Evolutionary conservation across 345 rosid species (phyloP), one percentile per base, ranked within the genome.

Genomic region (Hypericum androsaemum): DNA sequence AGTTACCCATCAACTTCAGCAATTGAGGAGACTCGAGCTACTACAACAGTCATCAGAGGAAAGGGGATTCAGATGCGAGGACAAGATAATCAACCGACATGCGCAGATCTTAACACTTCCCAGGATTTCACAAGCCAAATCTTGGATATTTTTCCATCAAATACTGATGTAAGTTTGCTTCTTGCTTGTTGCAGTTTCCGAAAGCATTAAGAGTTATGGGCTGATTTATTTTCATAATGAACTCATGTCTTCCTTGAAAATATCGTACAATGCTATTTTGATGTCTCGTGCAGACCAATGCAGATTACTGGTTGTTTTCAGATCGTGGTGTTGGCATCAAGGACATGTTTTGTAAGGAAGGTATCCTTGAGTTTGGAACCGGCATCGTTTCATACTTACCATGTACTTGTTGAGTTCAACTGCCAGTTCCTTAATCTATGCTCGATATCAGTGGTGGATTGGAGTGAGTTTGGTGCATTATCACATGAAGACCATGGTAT

Each of bases 241-340:
- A 45, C 43, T 22, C 43, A 4, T 22, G 14, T 37, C 40, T 50
- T 41, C 40, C 39, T 41, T 28, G 47, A 44, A 9, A n/a, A 10
- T 22, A 6, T 12, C 52, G n/a, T 32, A 47, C 36, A 39, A 48
- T 64, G 45, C 11, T 42, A 39, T 46, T 12, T 47, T 68, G 32
- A 53, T 44, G 7, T 35, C 44, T 64, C 46, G 47, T 56, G 70
- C 81, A 86, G 95, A 75, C 72, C 64, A 88, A 77, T 52, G 86
- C 81, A 52, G 98, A 92, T 72, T 92, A 88, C 80, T 85, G 95
- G 96, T 88, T 88, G 38, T 74, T 77, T 66, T 88, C 98, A 68
- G 98, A 92, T 58, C 77, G 84, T 10, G 89, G 72, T 12, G 79
- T 85, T 63, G 84, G 96, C 81, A 78, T 85, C 59, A 88, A 94